Conservation (phyloP, 768 basidiomycete genomes). For the Leccinum subgranulosum region DNA sequence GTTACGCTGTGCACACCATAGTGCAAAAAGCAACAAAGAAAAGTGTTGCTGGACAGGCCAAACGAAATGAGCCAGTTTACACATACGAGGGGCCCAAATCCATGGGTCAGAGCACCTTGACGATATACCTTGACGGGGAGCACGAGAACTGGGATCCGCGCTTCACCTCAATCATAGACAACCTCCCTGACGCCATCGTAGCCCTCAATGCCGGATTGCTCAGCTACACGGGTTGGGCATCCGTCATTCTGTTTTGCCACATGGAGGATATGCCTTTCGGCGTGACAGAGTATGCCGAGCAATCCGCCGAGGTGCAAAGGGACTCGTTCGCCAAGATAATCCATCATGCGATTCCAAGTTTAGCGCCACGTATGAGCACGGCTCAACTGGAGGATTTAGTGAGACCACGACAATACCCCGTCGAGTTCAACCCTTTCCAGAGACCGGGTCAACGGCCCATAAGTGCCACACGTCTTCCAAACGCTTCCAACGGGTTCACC, state of each 20-base stretch:
- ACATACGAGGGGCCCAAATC: slow-evolving; percentile 35
- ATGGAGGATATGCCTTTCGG: slow-evolving; percentile 31
- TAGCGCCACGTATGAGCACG: slow-evolving; percentile 23
- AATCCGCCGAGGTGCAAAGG: slow-evolving; percentile 31
- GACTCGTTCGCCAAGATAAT: slow-evolving; percentile 31
- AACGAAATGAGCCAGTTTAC: slow-evolving; percentile 29
- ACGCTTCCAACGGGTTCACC: slow-evolving; percentile 31
- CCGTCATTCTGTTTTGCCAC: slow-evolving; percentile 32
- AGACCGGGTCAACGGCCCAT: slow-evolving; percentile 31
- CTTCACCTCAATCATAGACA: slow-evolving; percentile 13
- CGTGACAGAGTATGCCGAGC: slow-evolving; percentile 36
- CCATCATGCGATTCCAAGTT: slow-evolving; percentile 21
- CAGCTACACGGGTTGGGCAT: slow-evolving; percentile 36
- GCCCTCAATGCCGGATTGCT: slow-evolving; percentile 40
- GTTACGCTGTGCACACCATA: slow-evolving; percentile 31
- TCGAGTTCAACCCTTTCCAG: slow-evolving; percentile 34
- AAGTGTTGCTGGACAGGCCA: slow-evolving; percentile 31
- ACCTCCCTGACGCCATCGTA: slow-evolving; percentile 41
- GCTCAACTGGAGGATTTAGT: slow-evolving; percentile 22
- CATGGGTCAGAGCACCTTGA: slow-evolving; percentile 37
- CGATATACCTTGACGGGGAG: slow-evolving; percentile 34
- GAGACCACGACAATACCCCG: slow-evolving; percentile 26
- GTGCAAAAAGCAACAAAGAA: slow-evolving; percentile 31
- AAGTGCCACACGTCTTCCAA: slow-evolving; percentile 26
- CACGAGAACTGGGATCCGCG: slow-evolving; percentile 27